Base-by-base conservation (phyloP, 352 stramenopile species). In the Pythium guiyangense region DNA sequence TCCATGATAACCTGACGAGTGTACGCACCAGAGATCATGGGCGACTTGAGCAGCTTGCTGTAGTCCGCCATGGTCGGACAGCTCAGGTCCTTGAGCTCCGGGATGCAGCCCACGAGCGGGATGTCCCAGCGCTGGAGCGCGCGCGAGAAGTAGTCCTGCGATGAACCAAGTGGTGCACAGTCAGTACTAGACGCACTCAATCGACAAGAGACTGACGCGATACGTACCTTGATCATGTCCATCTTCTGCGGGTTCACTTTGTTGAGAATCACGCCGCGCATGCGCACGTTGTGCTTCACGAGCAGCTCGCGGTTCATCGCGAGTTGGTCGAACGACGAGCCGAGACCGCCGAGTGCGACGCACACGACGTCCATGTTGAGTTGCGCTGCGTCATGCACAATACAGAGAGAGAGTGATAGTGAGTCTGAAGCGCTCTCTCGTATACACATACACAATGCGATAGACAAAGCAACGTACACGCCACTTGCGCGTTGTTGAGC, bases 401-500 rank as follows among this genome's bases (percentile, higher is more conserved):
- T 27, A 11, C 18, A n/a, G 11, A 34, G 6, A 48, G 2, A 35
- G 8, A 34, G 39, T 34, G 26, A 37, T 6, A 3, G 6, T 2
- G 31, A 3, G 6, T 2, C 39, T 45, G 27, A 46, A 42, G 31
- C 25, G 4, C 6, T 15, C n/a, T 51, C 12, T 15, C 20, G 20
- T 22, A 22, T 22, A 34, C 9, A 43, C 9, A 37, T 25, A 4
- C 17, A 18, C 25, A 54, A 17, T 5, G 1, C 34, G 12, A 44
- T 20, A 26, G 40, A 17, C 20, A 4, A 20, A 50, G 34, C 18
- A 17, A 62, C 57, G 25, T 77, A 94, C 82, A 72, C 51, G 85
- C 85, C 20, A 97, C 88, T 62, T 94, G 82, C 8, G 88, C 88
- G 63, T 97, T 97, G 67, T 93, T 97, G 54, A 94, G 74, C 62